phyloP scores from a whole-genome alignment of 2,329 filamentous ascomycete species.

The Aspergillus sp. region DNA sequence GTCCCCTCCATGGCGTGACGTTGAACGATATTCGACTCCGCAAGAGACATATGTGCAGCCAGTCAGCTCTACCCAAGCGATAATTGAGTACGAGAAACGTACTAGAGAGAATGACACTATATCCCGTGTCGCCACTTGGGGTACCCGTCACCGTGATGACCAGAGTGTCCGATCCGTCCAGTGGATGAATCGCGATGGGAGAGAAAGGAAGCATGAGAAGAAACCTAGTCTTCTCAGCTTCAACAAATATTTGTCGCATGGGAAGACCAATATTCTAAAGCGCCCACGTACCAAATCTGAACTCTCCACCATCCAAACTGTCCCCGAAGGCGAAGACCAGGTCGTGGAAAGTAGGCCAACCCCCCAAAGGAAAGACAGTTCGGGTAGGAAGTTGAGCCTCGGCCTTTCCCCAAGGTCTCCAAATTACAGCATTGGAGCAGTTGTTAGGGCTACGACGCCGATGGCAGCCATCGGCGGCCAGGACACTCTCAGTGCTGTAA shows the following conservation, averaged over 20 bases:
- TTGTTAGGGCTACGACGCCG: slow-evolving; percentile 46
- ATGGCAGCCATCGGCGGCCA: slow-evolving; percentile 49
- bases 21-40: slow-evolving; percentile 29
- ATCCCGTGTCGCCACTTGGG: slow-evolving; percentile 57
- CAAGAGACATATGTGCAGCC: slow-evolving; percentile 45
- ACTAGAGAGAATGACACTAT: slow-evolving; percentile 54
- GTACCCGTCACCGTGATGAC: slow-evolving; percentile 52
- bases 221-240: slow-evolving; percentile 45
- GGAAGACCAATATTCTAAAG: slow-evolving; percentile 46
- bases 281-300: slow-evolving; percentile 43
- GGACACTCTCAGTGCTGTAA: slow-evolving; percentile 58
- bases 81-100: slow-evolving; percentile 51
- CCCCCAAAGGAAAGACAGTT: slow-evolving; percentile 32
- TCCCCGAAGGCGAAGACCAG: slow-evolving; percentile 25
- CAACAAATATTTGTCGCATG: slow-evolving; percentile 40
- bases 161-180: slow-evolving; percentile 48
- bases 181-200: slow-evolving; percentile 36
- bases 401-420: slow-evolving; percentile 38
- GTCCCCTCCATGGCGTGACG: slow-evolving; percentile 52
- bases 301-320: slow-evolving; percentile 28
- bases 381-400: slow-evolving; percentile 40
- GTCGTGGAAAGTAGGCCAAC: slow-evolving; percentile 19
- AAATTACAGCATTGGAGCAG: slow-evolving; percentile 39
- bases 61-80: slow-evolving; percentile 55
- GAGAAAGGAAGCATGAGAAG: slow-evolving; percentile 44